These are phyloP conservation scores for Microglena sp. DNA, from an alignment of 139 green algal genomes.

Conservation along the genomic window DNA sequence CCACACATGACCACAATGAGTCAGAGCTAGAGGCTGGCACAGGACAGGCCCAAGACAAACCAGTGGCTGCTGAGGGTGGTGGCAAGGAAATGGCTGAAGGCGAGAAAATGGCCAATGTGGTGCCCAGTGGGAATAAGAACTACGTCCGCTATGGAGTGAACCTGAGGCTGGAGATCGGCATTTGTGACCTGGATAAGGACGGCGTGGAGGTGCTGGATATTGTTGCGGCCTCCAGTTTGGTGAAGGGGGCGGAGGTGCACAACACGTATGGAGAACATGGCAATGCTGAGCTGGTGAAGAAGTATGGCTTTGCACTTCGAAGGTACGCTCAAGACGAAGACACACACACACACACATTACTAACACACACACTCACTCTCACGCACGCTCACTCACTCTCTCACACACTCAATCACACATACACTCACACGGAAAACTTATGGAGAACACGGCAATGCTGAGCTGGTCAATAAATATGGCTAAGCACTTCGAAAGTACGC, in stretches of 20 bases:
- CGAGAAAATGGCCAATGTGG: no score
- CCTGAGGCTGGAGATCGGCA: constrained; percentile 61
- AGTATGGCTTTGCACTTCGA: constrained; percentile 36
- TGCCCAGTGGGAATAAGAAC: no score
- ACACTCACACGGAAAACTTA: not conserved
- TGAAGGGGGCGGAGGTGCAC: constrained; percentile 33
- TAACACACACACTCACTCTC: not conserved
- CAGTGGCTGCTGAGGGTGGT: no score
- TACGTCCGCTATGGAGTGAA: not conserved
- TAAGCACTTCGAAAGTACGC: not conserved
- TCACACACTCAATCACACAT: not conserved
- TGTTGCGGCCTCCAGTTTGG: constrained; percentile 42
- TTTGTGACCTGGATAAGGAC: constrained; percentile 28
- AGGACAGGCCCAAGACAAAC: no score
- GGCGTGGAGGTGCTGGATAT: constrained; percentile 47
- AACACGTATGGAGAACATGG: constrained; percentile 38
- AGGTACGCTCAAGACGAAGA: not conserved
- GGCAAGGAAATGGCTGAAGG: no score
- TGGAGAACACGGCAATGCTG: not conserved
- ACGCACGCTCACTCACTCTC: not conserved
- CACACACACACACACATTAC: not conserved
- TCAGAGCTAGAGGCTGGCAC: no score
- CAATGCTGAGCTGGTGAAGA: constrained; percentile 36
- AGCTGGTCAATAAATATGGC: not conserved
- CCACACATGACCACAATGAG: no score